A percentile compares a stretch with the other conserved stretches of the same genome.
Evolutionary conservation across 306 rosid genomes (phyloP).

Genomic region (Malus fusca): DNA sequence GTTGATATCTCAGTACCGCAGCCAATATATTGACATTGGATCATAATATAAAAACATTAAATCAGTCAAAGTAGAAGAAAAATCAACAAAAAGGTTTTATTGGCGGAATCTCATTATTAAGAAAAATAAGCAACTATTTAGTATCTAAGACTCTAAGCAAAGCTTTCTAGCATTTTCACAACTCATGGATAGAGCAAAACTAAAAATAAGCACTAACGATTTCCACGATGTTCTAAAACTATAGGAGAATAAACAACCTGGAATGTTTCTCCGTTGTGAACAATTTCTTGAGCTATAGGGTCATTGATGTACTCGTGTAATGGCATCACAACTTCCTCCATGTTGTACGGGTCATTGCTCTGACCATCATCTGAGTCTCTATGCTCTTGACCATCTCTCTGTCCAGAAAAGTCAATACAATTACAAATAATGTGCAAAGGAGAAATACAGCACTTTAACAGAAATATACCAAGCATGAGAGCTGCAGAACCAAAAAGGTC

Average conservation of each 20-base stretch:
- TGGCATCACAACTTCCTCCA: constrained; percentile 79
- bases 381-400: constrained; percentile 60
- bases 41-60: not conserved
- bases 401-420: constrained; percentile 17
- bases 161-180: not conserved
- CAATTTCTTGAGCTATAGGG: constrained; percentile 61
- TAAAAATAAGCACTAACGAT: constrained; percentile 6
- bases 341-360: constrained; percentile 50
- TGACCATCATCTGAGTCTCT: constrained; percentile 19
- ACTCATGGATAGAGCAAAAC: not conserved
- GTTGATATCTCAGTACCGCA: not conserved
- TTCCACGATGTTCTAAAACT: constrained; percentile 2
- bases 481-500: not conserved
- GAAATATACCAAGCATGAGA: not conserved
- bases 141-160: not conserved
- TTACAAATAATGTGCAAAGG: not conserved
- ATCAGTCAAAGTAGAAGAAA: not conserved
- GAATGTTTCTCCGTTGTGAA: constrained; percentile 94
- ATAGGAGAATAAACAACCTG: constrained; percentile 53
- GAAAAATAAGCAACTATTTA: not conserved
- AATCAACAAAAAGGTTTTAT: not conserved
- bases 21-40: too few species aligned
- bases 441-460: not conserved
- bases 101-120: not conserved
- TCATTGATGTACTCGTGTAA: constrained; percentile 63